phyloP scores from a whole-genome alignment of 1,284 basidiomycete genomes.

The Chalciporus sp. region DNA sequence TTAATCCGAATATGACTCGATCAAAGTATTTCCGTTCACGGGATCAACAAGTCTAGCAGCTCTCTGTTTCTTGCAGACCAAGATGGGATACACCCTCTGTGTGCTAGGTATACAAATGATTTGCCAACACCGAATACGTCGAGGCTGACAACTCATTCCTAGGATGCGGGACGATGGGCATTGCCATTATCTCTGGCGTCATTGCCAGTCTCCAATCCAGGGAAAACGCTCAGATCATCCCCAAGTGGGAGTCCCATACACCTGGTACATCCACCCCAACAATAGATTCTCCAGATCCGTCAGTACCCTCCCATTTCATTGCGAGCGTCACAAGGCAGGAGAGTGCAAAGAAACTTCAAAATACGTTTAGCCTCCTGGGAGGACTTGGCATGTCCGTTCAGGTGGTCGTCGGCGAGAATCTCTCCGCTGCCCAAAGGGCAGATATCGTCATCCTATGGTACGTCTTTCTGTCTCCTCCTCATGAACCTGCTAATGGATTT shows the following conservation, averaged over 20 bases:
- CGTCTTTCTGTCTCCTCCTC: conserved; percentile 27
- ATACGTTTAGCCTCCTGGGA: conserved; percentile 62
- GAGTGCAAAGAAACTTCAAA: conserved; percentile 71
- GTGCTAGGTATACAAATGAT: conserved; percentile 38
- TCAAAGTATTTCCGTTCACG: not conserved
- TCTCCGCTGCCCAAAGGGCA: conserved; percentile 70
- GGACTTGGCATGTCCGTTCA: conserved; percentile 66
- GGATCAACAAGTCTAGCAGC: not conserved
- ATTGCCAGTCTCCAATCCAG: conserved; percentile 69
- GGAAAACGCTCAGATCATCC: conserved; percentile 34
- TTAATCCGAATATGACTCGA: conserved; percentile 16
- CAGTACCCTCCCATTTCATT: conserved; percentile 82
- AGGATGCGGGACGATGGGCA: conserved; percentile 99
- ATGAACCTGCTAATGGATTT: conserved; percentile 1
- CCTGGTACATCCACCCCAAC: conserved; percentile 82
- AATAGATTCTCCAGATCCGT: conserved; percentile 53
- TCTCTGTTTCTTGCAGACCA: conserved; percentile 3
- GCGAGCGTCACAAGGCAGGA: conserved; percentile 87
- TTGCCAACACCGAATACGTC: not conserved
- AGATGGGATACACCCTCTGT: conserved; percentile 46
- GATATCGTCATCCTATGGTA: conserved; percentile 91
- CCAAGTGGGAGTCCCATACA: conserved; percentile 82
- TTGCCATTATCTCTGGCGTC: conserved; percentile 93
- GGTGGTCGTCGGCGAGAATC: conserved; percentile 71
- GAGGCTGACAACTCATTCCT: conserved; percentile 14